Base-by-base conservation (phyloP, 176 grass and related monocot genomes). In the Avena sativa region DNA sequence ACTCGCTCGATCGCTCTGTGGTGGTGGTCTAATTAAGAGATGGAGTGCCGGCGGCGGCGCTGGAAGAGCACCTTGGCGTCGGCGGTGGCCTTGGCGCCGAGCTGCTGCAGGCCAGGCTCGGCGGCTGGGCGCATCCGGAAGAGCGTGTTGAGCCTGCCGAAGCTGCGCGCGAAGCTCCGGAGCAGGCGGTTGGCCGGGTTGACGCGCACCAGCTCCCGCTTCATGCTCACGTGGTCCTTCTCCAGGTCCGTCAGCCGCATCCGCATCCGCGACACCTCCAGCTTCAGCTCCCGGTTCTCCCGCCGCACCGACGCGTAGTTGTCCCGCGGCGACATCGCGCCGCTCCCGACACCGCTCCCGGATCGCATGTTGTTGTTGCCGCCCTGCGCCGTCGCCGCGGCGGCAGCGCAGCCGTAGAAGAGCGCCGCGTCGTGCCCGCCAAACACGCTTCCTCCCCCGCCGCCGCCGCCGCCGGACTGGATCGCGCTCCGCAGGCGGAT, bases 161-260 rank as follows among this genome's bases (percentile, higher is more conserved):
- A 85, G 38, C 92, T 98, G 71, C 94, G 92, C 17, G 96, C 84
- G 85, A 98, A 92, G 13, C 93, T 90, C 56, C 84, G 79, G 21
- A 98, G 88, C 16, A 98, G 78, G 3, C 94, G 92, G 80, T 98
- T 98, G 1, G 96, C 91, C 3, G 93, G 96, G 71, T 90, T 87
- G 14, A 85, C 93, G 57, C 87, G 86, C 57, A 98, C 96, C 71
- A 98, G 87, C 68, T 95, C 92, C 44, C 91, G 93, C 78, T 94
- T 94, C 96, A 98, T 98, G 64, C 88, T 95, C 7, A 94, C 93
- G 83, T 98, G 96, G 86, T 96, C 96, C 91, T 98, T 98, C 86
- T 98, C 96, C 82, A 98, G 85, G 84, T 98, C 93, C 15, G 92
- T 98, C 14, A 98, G 86, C 57, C 96, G 83, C 92, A 98, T 92